These are phyloP conservation scores for Syncephalastrum sp. DNA, from an alignment of 371 early-diverging fungal species.

Conservation along the genomic window DNA sequence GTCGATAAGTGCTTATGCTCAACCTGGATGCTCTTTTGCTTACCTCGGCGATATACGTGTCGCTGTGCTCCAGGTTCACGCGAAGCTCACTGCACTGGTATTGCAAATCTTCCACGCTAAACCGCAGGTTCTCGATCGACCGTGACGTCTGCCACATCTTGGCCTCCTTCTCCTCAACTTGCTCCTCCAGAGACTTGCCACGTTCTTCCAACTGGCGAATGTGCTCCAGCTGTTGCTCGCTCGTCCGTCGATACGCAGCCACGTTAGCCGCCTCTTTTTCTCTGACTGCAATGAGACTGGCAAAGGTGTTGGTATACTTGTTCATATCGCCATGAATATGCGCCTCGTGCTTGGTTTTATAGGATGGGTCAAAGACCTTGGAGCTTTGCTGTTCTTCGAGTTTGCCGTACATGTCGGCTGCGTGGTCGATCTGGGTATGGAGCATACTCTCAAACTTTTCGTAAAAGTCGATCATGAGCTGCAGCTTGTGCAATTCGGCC, in stretches of 20 bases:
- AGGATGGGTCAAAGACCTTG: slow-evolving; percentile 67
- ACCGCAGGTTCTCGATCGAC: slow-evolving; percentile 51
- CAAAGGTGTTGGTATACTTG: slow-evolving; percentile 46
- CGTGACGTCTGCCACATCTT: slow-evolving; percentile 45
- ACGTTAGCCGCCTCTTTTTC: slow-evolving; percentile 35
- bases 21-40: not conserved
- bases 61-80: slow-evolving; percentile 18
- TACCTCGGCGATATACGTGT: slow-evolving; percentile 16
- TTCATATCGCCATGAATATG: slow-evolving; percentile 67
- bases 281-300: slow-evolving; percentile 32
- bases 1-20: not conserved
- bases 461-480: slow-evolving; percentile 20
- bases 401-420: slow-evolving; percentile 76
- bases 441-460: slow-evolving; percentile 54
- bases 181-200: slow-evolving; percentile 24
- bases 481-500: slow-evolving; percentile 12
- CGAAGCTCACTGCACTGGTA: slow-evolving; percentile 34
- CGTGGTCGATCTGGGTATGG: slow-evolving; percentile 76
- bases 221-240: slow-evolving; percentile 43
- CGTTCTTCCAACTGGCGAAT: slow-evolving; percentile 40
- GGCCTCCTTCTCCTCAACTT: slow-evolving; percentile 42
- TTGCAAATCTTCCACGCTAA: slow-evolving; percentile 37
- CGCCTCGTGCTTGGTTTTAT: slow-evolving; percentile 75
- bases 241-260: slow-evolving; percentile 29
- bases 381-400: slow-evolving; percentile 79